A percentile compares a stretch with the other conserved stretches of the same genome.
Conservation (phyloP, 2,329 filamentous ascomycete species). For the Penicillium aurantiogriseum region DNA sequence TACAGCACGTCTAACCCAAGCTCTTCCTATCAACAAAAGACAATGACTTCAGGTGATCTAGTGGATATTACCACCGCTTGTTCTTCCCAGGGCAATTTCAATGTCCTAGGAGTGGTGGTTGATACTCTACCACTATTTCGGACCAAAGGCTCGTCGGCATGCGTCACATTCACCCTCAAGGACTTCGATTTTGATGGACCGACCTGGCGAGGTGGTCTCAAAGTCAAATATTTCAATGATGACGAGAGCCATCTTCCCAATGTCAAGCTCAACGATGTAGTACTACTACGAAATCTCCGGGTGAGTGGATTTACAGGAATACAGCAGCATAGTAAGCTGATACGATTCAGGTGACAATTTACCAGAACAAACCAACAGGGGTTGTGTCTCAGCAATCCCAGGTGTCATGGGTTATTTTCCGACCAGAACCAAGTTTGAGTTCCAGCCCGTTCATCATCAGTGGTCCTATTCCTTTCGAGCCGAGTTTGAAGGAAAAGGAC, state of each 20-base stretch:
- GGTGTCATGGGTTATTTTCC: slow-evolving; percentile 39
- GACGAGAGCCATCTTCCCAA: slow-evolving; percentile 45
- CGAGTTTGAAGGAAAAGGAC: slow-evolving; percentile 30
- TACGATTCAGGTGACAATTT: slow-evolving; percentile 20
- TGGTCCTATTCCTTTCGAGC: slow-evolving; percentile 30
- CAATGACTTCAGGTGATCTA: slow-evolving; percentile 39
- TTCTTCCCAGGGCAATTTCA: slow-evolving; percentile 43
- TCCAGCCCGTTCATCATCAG: slow-evolving; percentile 23
- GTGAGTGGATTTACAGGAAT: slow-evolving; percentile 37
- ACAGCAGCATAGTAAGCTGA: neutral
- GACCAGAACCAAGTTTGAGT: slow-evolving; percentile 24
- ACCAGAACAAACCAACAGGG: slow-evolving; percentile 23
- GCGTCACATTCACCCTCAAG: slow-evolving; percentile 60
- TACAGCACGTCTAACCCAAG: neutral
- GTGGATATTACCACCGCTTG: slow-evolving; percentile 49
- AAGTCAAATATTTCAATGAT: slow-evolving; percentile 62
- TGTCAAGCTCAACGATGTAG: slow-evolving; percentile 58
- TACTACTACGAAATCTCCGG: slow-evolving; percentile 60
- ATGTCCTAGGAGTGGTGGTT: slow-evolving; percentile 68
- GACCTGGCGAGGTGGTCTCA: slow-evolving; percentile 41
- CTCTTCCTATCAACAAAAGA: slow-evolving; percentile 2
- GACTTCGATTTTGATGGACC: slow-evolving; percentile 53
- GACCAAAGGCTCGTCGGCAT: slow-evolving; percentile 58
- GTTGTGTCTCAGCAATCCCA: slow-evolving; percentile 28
- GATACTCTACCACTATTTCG: slow-evolving; percentile 58